Base-by-base conservation (phyloP, 2,329 filamentous ascomycete species). In the Metarhizium robertsii region DNA sequence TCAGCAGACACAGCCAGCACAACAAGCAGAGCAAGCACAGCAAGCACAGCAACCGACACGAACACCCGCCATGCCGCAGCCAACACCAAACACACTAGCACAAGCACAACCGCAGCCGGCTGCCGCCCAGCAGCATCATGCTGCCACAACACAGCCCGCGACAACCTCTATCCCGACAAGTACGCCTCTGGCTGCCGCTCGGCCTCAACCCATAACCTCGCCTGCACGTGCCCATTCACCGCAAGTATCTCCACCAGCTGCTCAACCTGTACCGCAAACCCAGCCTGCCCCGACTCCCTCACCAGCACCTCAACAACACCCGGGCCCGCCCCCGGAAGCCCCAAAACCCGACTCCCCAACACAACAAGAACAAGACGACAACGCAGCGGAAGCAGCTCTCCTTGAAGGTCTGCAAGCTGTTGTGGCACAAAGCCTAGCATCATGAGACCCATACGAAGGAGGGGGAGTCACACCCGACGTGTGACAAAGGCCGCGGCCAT, bases 341-440 rank as follows among this genome's bases (percentile, higher is more conserved):
- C 59, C 61, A 8, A 60, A 66, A 54, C 57, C 62, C 42, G 63
- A 64, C 13, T 54, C 53, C 16, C 57, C 57, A 20, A 57, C 58
- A 25, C 58, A 63, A 25, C 47, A 57, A 4, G 52, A 57, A 18
- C 59, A 63, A 32, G 60, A 71, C 53, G 68, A 70, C 54, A 67
- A 70, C 42, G 68, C 64, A 25, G 66, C 67, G 14, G 69, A 71
- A 53, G 68, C 64, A 20, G 67, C 68, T 25, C 59, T 71, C 16
- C 54, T 71, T 6, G 66, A 71, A 55, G 67, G 68, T 5, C 63
- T 71, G 1, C 69, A 71, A 53, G 68, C 67, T 8, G 69, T 64
- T 7, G 65, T 71, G 45, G 68, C 69, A 53, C 61, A 63, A 42
- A 61, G 58, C 6, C 40, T 62, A 20, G 55, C 58, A 43, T 64